Evolutionary conservation across 176 grass and related monocot species (phyloP), one percentile per base, ranked within the genome.

Genomic region (Cocos nucifera): DNA sequence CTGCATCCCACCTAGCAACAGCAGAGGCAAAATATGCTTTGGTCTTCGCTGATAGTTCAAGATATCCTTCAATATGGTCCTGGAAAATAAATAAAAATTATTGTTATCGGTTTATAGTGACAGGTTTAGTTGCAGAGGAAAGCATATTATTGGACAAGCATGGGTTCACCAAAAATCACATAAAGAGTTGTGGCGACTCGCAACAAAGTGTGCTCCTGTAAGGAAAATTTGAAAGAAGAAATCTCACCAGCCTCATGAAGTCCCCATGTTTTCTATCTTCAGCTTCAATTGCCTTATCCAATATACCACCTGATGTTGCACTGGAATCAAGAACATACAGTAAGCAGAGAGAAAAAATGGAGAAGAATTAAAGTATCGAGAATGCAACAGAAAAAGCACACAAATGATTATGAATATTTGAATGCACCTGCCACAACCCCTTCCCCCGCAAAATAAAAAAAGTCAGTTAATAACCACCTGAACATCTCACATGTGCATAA

Each of bases 11-110:
- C 3, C 0, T 63, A 22, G 61, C 39, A 15, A 63, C 30, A 22
- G 35, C 61, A 22, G 61, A 50, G 0, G 61, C 61, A 63, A 63
- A 63, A 63, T 49, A 63, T 15, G 4, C 16, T 20, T 50, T 63
- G 18, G 61, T 63, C 20, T 63, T 63, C 19, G 61, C 61, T 22
- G 61, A 63, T 63, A 63, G 49, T 49, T 63, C 61, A 6, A 63
- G 61, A 49, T 63, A 63, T 18, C 61, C 61, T 63, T 63, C 61
- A 19, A 63, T 35, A 49, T 63, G 61, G 22, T 63, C 61, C 61
- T 63, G 35, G 9, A 63, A 63, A 49, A 6, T 14, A 44, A 44
- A 44, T 44, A 44, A 44, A 44, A 14, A 44, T 14, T 44, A 44
- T 44, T 44, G 35, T 14, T 44, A 12, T 44, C 9, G 9, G 8